phyloP scores from a whole-genome alignment of 2,329 filamentous ascomycete genomes.

The Diplocarpon rosae region DNA sequence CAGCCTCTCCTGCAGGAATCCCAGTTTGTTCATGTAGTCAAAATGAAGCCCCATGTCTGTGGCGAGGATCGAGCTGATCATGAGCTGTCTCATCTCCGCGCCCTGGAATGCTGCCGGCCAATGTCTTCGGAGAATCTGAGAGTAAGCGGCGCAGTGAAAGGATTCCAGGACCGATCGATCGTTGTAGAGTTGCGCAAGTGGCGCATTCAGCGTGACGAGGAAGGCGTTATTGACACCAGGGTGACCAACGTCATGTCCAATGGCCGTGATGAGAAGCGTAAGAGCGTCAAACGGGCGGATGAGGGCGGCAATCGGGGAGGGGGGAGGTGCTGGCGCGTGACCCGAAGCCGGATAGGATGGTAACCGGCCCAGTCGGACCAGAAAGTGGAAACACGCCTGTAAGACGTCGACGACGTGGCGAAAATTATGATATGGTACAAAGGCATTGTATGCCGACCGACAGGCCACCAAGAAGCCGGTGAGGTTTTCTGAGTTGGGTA shows the following conservation, averaged over 20 bases:
- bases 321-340: background rate
- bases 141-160: slow-evolving; percentile 95
- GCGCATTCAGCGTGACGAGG: slow-evolving; percentile 80
- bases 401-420: slow-evolving; percentile 93
- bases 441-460: slow-evolving; percentile 88
- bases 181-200: slow-evolving; percentile 90
- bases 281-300: slow-evolving; percentile 82
- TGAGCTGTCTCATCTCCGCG: slow-evolving; percentile 68
- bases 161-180: slow-evolving; percentile 94
- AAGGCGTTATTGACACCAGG: slow-evolving; percentile 98
- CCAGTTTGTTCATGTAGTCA: slow-evolving; percentile 86
- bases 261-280: slow-evolving; percentile 85
- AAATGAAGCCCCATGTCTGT: slow-evolving; percentile 98
- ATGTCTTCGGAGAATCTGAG: slow-evolving; percentile 83
- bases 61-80: slow-evolving; percentile 95
- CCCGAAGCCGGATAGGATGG: slow-evolving; percentile 47
- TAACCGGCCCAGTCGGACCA: slow-evolving; percentile 67
- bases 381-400: slow-evolving; percentile 84
- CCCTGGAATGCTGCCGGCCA: slow-evolving; percentile 80
- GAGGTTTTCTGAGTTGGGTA: slow-evolving; percentile 53
- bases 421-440: slow-evolving; percentile 97
- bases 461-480: slow-evolving; percentile 80
- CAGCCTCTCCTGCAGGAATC: slow-evolving; percentile 69
- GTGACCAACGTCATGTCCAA: slow-evolving; percentile 95
- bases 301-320: slow-evolving; percentile 60